A percentile compares a stretch with the other conserved stretches of the same genome.
phyloP scores from a whole-genome alignment of 2,329 filamentous ascomycete genomes.

The Penicillium sclerotiorum region DNA sequence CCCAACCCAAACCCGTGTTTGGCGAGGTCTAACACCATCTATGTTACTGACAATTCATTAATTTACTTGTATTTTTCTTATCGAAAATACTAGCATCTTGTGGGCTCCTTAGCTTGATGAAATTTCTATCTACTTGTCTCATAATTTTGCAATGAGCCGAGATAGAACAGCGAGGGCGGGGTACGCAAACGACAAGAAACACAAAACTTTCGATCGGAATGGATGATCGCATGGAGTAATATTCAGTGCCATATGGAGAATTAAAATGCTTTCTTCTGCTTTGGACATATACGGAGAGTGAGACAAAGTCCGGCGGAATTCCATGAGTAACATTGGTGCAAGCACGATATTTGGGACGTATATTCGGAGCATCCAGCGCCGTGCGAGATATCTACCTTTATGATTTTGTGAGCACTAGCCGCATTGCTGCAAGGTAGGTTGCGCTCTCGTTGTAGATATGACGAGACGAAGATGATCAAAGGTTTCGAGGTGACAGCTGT shows the following conservation, averaged over 20 bases:
- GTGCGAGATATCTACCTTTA: background rate
- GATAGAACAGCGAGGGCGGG: background rate
- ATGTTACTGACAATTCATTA: background rate
- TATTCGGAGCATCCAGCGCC: background rate
- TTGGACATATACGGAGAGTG: background rate
- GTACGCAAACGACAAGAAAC: background rate
- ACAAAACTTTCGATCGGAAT: background rate
- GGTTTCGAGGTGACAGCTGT: slow-evolving; percentile 1
- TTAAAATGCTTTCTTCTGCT: background rate
- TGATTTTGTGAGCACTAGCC: slow-evolving; percentile 1
- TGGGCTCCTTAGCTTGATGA: too few relatives aligned
- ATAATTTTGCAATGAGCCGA: background rate
- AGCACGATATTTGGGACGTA: background rate
- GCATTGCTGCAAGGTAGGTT: slow-evolving; percentile 3
- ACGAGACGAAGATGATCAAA: slow-evolving; percentile 3
- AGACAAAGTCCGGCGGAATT: background rate
- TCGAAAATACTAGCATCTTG: background rate
- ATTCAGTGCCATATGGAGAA: background rate
- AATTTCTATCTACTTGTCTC: too few relatives aligned
- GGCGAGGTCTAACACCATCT: background rate
- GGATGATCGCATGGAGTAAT: background rate
- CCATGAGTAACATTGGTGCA: background rate
- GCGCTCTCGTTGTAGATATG: slow-evolving; percentile 1
- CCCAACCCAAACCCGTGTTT: background rate
- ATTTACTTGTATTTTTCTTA: background rate